These are phyloP conservation scores for Phaffia tasmanica DNA, from an alignment of 768 basidiomycete species.

Conservation along the genomic window DNA sequence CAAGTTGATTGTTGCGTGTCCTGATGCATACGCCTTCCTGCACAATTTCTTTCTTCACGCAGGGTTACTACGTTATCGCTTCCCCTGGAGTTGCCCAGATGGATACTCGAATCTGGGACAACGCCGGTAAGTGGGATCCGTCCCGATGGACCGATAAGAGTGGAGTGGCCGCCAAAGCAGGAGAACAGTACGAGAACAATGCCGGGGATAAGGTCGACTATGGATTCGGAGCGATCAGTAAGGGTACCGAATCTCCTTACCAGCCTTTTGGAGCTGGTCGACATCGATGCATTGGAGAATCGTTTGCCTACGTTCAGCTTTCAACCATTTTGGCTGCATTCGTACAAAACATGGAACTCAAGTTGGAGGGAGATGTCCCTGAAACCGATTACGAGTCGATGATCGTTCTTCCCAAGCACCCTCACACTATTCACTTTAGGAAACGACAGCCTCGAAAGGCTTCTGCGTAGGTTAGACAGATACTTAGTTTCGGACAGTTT, in stretches of 20 bases:
- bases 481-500: too few relatives aligned
- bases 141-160: slow-evolving; percentile 73
- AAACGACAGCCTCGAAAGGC: slow-evolving; percentile 8
- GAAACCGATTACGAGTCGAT: slow-evolving; percentile 90
- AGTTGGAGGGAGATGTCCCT: slow-evolving; percentile 58
- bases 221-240: slow-evolving; percentile 66
- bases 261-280: slow-evolving; percentile 96
- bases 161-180: slow-evolving; percentile 68
- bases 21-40: background rate
- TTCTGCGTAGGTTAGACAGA: background rate
- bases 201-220: slow-evolving; percentile 87
- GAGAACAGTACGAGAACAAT: slow-evolving; percentile 50
- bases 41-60: background rate
- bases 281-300: slow-evolving; percentile 88
- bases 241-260: slow-evolving; percentile 91
- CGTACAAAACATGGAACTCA: slow-evolving; percentile 63
- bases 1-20: background rate
- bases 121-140: slow-evolving; percentile 63
- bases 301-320: slow-evolving; percentile 86
- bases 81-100: slow-evolving; percentile 77
- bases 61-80: slow-evolving; percentile 75
- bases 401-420: slow-evolving; percentile 65
- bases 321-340: slow-evolving; percentile 70
- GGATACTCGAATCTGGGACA: slow-evolving; percentile 72
- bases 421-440: slow-evolving; percentile 29